Evolutionary conservation across 108 stramenopile genomes (phyloP).

Genomic region (Cylindrotheca fusiformis): DNA sequence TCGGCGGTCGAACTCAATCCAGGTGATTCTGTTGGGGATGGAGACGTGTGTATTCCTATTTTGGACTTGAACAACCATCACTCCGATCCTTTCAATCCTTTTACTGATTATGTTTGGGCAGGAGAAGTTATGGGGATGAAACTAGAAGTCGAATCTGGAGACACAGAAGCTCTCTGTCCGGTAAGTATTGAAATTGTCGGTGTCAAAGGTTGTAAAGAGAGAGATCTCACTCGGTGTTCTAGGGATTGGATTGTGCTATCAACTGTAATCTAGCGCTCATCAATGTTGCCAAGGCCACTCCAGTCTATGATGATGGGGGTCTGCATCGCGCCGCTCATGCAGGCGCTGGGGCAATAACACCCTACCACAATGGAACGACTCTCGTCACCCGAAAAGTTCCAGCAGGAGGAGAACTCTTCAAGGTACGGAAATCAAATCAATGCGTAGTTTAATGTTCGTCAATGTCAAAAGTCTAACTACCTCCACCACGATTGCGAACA

Average conservation of each 20-base stretch:
- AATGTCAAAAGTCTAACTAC: background rate
- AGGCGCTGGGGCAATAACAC: slow-evolving; percentile 13
- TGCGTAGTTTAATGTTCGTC: background rate
- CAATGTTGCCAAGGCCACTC: slow-evolving; percentile 1
- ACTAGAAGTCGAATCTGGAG: background rate
- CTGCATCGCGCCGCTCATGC: slow-evolving; percentile 22
- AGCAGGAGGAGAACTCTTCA: slow-evolving; percentile 20
- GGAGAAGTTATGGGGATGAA: slow-evolving; percentile 5
- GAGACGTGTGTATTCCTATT: slow-evolving; percentile 54
- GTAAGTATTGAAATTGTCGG: background rate
- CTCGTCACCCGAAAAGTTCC: slow-evolving; percentile 11
- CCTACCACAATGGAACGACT: slow-evolving; percentile 4
- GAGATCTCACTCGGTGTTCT: background rate
- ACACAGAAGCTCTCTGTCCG: background rate
- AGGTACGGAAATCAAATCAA: slow-evolving; percentile 1
- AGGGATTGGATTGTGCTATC: slow-evolving; percentile 5
- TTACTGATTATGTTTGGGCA: slow-evolving; percentile 4
- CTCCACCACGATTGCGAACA: background rate
- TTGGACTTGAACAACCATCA: slow-evolving; percentile 34
- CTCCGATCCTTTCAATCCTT: background rate
- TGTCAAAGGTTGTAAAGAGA: background rate
- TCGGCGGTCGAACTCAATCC: slow-evolving; percentile 28
- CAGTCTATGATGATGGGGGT: slow-evolving; percentile 3
- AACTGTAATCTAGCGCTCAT: background rate
- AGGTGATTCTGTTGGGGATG: slow-evolving; percentile 36